Percentiles rank a stretch among this genome's conserved stretches.
Conservation (phyloP, 306 rosid genomes). For the Cercis canadensis region DNA sequence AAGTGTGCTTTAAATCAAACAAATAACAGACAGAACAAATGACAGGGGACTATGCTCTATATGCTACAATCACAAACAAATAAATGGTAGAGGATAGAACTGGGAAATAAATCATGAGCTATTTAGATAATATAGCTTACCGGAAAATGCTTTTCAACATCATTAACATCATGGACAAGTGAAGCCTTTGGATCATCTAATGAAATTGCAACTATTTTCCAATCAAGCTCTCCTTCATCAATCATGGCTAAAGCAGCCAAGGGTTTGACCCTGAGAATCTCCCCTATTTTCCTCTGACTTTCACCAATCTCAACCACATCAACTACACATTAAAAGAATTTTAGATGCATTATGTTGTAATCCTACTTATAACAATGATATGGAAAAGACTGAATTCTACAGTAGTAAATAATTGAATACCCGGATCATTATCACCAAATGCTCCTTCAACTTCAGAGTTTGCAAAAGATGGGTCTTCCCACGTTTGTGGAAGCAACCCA, state of each 20-base stretch:
- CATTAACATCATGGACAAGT: conserved; percentile 77
- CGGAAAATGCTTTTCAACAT: conserved; percentile 96
- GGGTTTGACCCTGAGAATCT: conserved; percentile 86
- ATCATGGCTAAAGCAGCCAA: conserved; percentile 98
- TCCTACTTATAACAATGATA: neutral
- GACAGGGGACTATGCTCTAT: too few species aligned
- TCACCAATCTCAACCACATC: conserved; percentile 93
- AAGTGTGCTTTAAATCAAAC: neutral
- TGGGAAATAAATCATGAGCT: neutral
- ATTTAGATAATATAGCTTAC: conserved; percentile 52
- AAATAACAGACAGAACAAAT: neutral
- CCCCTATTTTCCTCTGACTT: conserved; percentile 72
- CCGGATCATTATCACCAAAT: conserved; percentile 95
- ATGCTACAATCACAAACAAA: too few species aligned
- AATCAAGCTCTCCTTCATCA: conserved; percentile 99
- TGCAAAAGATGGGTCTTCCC: conserved; percentile 94
- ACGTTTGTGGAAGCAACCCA: conserved; percentile 95
- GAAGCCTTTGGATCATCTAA: conserved; percentile 92
- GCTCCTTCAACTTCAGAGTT: conserved; percentile 92
- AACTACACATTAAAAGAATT: conserved; percentile 54
- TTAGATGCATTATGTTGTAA: conserved; percentile 1
- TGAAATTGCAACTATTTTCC: conserved; percentile 97
- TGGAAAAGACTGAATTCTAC: conserved; percentile 19
- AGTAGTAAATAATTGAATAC: conserved; percentile 40
- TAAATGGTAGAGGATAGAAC: too few species aligned